phyloP scores from a whole-genome alignment of 441 rosid genomes.

The Populus tomentosa region DNA sequence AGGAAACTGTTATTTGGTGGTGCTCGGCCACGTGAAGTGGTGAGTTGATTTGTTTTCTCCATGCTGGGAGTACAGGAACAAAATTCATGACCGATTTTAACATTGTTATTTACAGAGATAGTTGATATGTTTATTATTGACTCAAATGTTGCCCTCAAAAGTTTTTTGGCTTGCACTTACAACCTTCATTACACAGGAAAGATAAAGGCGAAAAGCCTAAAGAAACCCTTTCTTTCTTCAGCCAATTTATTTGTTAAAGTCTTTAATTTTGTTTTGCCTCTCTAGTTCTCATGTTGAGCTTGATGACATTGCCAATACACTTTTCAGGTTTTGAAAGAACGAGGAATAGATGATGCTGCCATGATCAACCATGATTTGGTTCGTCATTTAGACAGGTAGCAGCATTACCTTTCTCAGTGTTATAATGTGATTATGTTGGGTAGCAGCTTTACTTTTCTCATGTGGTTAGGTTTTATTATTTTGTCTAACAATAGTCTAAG shows the following conservation, averaged over 20 bases:
- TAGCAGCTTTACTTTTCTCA: not conserved
- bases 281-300: not conserved
- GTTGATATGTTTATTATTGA: not conserved
- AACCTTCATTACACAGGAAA: not conserved
- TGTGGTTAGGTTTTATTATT: not conserved
- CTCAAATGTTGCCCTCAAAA: not conserved
- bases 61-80: not conserved
- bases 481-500: not conserved
- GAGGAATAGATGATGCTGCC: conserved; percentile 48
- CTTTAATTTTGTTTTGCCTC: not conserved
- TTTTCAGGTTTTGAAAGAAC: conserved; percentile 70
- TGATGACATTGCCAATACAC: conserved; percentile 10
- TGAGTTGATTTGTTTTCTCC: conserved; percentile 30
- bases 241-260: not conserved
- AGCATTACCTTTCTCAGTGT: not conserved
- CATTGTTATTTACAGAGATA: not conserved
- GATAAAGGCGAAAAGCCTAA: not conserved
- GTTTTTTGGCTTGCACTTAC: not conserved
- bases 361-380: conserved; percentile 35
- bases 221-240: not conserved
- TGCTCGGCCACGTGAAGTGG: conserved; percentile 83
- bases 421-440: not conserved
- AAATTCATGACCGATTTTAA: not conserved
- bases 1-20: conserved; percentile 76
- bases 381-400: conserved; percentile 33